These are phyloP conservation scores for Blastocystis sp. DNA, from an alignment of 352 stramenopile species.

Conservation along the genomic window DNA sequence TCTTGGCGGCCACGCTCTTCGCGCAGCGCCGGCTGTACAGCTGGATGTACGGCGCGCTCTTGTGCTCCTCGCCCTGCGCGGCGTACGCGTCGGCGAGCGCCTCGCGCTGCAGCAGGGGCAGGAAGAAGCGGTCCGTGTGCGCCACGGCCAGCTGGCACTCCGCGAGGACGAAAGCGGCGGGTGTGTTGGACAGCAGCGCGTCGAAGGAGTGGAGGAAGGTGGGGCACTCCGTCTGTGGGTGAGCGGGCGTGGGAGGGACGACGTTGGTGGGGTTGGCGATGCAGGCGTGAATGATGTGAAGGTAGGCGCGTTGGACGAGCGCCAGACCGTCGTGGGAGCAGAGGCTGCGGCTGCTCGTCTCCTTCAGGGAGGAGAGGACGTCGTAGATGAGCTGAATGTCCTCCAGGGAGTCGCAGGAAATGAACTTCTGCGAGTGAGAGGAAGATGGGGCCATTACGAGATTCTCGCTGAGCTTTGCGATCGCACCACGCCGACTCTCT, in stretches of 20 bases:
- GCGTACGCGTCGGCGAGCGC: not conserved
- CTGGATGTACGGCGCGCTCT: not conserved
- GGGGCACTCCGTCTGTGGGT: not conserved
- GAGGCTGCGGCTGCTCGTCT: not conserved
- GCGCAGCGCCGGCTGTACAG: constrained; percentile 10
- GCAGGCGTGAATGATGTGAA: not conserved
- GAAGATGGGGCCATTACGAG: not conserved
- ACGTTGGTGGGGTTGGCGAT: not conserved
- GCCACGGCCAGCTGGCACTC: not conserved
- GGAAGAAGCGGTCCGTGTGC: not conserved
- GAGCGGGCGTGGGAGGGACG: not conserved
- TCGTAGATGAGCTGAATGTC: not conserved
- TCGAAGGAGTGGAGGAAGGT: not conserved
- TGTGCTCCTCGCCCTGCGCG: not conserved
- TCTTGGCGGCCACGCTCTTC: not conserved
- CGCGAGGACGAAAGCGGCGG: not conserved
- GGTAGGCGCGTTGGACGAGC: not conserved
- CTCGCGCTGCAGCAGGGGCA: not conserved
- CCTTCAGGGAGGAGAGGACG: not conserved
- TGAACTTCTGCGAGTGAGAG: not conserved
- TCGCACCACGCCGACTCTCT: not conserved
- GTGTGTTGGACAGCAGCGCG: not conserved
- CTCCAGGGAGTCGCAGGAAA: not conserved
- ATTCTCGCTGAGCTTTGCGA: constrained; percentile 22
- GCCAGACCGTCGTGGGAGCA: not conserved